A percentile compares a stretch with the other conserved stretches of the same genome.
phyloP scores from a whole-genome alignment of 768 basidiomycete species.

The Stropharia rugosoannulata region DNA sequence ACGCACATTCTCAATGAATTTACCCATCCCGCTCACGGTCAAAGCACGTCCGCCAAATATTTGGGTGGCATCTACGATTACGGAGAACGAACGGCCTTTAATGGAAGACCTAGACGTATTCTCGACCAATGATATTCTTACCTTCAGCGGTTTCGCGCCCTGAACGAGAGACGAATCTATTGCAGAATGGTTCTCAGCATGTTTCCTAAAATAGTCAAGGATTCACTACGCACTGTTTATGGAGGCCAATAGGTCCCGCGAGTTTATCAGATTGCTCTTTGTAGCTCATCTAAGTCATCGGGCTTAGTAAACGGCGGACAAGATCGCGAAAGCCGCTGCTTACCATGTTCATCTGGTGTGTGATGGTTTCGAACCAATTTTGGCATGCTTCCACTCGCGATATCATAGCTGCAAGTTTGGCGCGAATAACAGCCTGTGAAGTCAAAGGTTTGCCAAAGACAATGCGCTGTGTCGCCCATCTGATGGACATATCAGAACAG shows the following conservation, averaged over 20 bases:
- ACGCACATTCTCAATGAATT: constrained; percentile 75
- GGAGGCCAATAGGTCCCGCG: constrained; percentile 84
- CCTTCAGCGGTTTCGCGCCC: constrained; percentile 74
- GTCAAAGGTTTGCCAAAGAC: constrained; percentile 89
- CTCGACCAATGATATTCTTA: constrained; percentile 37
- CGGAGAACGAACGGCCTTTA: not conserved
- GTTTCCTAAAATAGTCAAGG: constrained; percentile 9
- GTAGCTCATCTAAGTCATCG: constrained; percentile 70
- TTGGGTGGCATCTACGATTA: constrained; percentile 67
- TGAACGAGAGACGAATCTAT: constrained; percentile 65
- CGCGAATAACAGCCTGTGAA: constrained; percentile 82
- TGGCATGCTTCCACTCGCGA: constrained; percentile 84
- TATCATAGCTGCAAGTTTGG: constrained; percentile 89
- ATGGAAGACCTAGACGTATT: not conserved
- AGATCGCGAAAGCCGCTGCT: not conserved
- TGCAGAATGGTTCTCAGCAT: not conserved
- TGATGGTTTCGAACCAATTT: constrained; percentile 87
- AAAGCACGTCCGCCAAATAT: constrained; percentile 90
- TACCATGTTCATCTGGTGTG: constrained; percentile 91
- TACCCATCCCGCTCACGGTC: constrained; percentile 87
- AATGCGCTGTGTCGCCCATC: constrained; percentile 86
- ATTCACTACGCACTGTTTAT: constrained; percentile 70
- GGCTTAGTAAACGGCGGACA: not conserved
- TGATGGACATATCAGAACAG: constrained; percentile 23
- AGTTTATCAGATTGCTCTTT: constrained; percentile 80